Evolutionary conservation across 2,329 filamentous ascomycete species (phyloP), one percentile per base, ranked within the genome.

Genomic region (Dryadomyces quercus-mongolicae): DNA sequence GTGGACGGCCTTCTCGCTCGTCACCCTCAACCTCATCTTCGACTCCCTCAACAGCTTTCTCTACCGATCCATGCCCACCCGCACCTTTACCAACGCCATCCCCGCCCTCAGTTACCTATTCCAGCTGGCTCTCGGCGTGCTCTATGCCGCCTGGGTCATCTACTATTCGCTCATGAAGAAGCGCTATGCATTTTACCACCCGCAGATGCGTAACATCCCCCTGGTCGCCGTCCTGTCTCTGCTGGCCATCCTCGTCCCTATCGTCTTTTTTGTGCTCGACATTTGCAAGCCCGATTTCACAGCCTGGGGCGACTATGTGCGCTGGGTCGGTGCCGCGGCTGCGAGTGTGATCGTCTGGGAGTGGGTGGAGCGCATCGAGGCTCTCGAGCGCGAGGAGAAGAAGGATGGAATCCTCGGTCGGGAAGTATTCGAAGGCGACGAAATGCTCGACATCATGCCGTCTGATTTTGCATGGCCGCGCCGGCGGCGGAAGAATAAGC

Each of bases 311-410:
- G 91, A 95, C 64, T 96, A 95, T 64, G 91, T 95, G 48, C 78
- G 90, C 63, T 96, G 91, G 91, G 91, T 95, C n/a, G 91, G 91
- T 49, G 90, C 90, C 1, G 90, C 91, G 0, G 90, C 90, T 1
- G 91, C 91, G 31, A 95, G 89, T 69, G 91, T 95, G n/a, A 88
- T 95, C 21, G 91, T 96, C 2, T 96, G 91, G 91, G 91, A 96
- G 68, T 96, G 91, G 91, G 91, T 96, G 3, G 91, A 96, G 68
- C 80, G 91, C 25, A 96, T 96, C 50, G 91, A 96, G 67, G 88
- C 90, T 0, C 69, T 95, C 57, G 91, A 96, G 71, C 81, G 91
- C 60, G 90, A 95, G 67, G 90, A 95, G 66, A 89, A 91, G 69
- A 95, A 94, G 68, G 90, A 95, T 62, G 91, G 91, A 0, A 94